Percentiles rank a stretch among this genome's conserved stretches.
phyloP scores from a whole-genome alignment of 2,329 filamentous ascomycete species.

The Aspergillus pseudotamarii region DNA sequence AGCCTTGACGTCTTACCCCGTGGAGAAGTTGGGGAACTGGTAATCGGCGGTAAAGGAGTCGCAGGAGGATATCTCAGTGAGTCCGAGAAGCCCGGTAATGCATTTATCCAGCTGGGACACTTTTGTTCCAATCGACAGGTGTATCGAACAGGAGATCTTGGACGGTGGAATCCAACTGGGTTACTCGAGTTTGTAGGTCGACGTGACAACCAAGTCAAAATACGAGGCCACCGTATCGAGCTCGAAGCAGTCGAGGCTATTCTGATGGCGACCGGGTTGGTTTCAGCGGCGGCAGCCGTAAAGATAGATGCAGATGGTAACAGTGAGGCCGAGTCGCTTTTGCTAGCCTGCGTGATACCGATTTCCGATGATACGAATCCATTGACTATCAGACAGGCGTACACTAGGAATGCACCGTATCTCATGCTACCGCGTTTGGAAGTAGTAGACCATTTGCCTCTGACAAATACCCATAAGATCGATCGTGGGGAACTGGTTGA shows the following conservation, averaged over 20 bases:
- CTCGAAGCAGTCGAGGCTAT: slow-evolving; percentile 83
- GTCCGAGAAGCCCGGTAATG: slow-evolving; percentile 62
- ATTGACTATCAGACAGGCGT: not conserved
- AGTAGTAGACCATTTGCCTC: slow-evolving; percentile 64
- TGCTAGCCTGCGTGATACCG: slow-evolving; percentile 25
- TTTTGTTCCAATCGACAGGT: slow-evolving; percentile 61
- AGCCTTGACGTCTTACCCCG: not conserved
- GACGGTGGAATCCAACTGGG: slow-evolving; percentile 63
- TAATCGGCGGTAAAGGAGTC: slow-evolving; percentile 56
- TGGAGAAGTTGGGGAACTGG: slow-evolving; percentile 26
- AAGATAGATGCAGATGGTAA: not conserved
- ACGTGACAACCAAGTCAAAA: slow-evolving; percentile 82
- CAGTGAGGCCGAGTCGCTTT: slow-evolving; percentile 1
- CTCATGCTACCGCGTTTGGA: slow-evolving; percentile 70
- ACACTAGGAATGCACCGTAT: not conserved
- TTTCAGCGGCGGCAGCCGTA: not conserved
- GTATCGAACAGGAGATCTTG: slow-evolving; percentile 81
- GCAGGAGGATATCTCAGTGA: slow-evolving; percentile 71
- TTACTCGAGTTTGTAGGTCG: slow-evolving; percentile 73
- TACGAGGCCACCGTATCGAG: slow-evolving; percentile 87
- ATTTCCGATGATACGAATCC: slow-evolving; percentile 35
- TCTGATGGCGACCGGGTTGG: slow-evolving; percentile 18
- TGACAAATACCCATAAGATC: slow-evolving; percentile 75
- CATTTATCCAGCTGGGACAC: slow-evolving; percentile 76
- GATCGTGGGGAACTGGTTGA: slow-evolving; percentile 22